A percentile compares a stretch with the other conserved stretches of the same genome.
These are phyloP conservation scores for Paraconiothyrium sp. DNA, from an alignment of 2,329 filamentous ascomycete genomes.

Conservation along the genomic window DNA sequence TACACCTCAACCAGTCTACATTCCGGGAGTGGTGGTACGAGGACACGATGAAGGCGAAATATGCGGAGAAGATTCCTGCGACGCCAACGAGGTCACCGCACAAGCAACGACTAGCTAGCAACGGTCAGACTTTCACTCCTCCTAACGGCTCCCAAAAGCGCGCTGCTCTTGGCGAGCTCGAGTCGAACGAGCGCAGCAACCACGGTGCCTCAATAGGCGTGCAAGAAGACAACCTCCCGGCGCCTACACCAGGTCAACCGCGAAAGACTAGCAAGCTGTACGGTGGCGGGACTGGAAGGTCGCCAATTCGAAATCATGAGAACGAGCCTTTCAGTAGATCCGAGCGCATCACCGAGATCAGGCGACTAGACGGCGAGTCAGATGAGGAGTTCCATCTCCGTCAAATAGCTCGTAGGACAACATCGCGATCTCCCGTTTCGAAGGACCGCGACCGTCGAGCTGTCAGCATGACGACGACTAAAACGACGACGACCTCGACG, in stretches of 20 bases:
- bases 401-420: constrained; percentile 66
- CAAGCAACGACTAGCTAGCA: constrained; percentile 64
- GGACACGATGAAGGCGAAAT: constrained; percentile 80
- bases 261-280: constrained; percentile 85
- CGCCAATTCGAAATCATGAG: constrained; percentile 55
- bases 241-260: constrained; percentile 94
- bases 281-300: constrained; percentile 59
- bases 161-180: constrained; percentile 91
- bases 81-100: constrained; percentile 65
- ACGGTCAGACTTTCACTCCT: constrained; percentile 80
- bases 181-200: constrained; percentile 72
- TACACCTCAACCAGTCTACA: constrained; percentile 93
- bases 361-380: constrained; percentile 70
- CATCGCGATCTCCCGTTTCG: constrained; percentile 66
- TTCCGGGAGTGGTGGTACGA: constrained; percentile 99
- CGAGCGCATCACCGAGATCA: constrained; percentile 67
- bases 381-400: constrained; percentile 86
- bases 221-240: constrained; percentile 92
- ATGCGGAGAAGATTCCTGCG: constrained; percentile 69
- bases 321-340: constrained; percentile 61
- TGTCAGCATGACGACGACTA: constrained; percentile 73
- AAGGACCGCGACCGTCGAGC: constrained; percentile 74
- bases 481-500: constrained; percentile 46
- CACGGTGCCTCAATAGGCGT: constrained; percentile 64
- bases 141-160: constrained; percentile 81